Base-by-base conservation (phyloP, 2,329 filamentous ascomycete species). In the Calonectria pseudoreteaudii region DNA sequence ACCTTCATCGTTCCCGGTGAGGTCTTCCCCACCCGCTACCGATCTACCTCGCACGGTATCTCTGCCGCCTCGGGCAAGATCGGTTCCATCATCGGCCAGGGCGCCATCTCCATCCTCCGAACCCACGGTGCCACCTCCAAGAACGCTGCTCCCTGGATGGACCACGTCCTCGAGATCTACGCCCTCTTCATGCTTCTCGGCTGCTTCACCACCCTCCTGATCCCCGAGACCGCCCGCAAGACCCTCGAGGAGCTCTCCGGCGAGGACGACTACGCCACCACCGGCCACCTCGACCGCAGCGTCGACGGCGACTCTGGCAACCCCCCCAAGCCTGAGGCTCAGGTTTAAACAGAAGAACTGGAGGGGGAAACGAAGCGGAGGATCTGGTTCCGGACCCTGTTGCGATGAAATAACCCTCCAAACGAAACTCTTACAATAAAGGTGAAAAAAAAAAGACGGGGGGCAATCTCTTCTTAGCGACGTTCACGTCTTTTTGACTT, bases 181-280 rank as follows among this genome's bases (percentile, higher is more conserved):
- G 93, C 93, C 8, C 87, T 94, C 34, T 95, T 96, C 88, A 95
- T 95, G 94, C 88, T 95, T 41, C 86, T 91, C 72, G 94, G 94
- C 71, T 87, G 91, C 84, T 88, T 93, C 81, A 94, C 93, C 13
- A 93, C 93, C 0, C 84, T 94, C 1, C 85, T 94, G 72, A 94
- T 95, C 73, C 92, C 92, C 10, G 94, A 95, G 87, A 95, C 92
- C 26, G 94, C 93, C 86, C 87, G 92, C 72, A 93, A 92, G 88
- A 94, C 93, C 1, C 89, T 96, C 38, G 94, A 94, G 82, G 88
- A 92, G 82, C 86, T 94, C 14, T 80, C 79, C 11, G 83, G 83
- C 31, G 84, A 85, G 76, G 82, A 84, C 31, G 82, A 83, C 74
- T 84, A 82, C 49, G 79, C 81, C 26, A 74, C 62, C 41, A 20